Evolutionary conservation across 73 alveolate species (phyloP).

Genomic region (Loxodes magnus): DNA sequence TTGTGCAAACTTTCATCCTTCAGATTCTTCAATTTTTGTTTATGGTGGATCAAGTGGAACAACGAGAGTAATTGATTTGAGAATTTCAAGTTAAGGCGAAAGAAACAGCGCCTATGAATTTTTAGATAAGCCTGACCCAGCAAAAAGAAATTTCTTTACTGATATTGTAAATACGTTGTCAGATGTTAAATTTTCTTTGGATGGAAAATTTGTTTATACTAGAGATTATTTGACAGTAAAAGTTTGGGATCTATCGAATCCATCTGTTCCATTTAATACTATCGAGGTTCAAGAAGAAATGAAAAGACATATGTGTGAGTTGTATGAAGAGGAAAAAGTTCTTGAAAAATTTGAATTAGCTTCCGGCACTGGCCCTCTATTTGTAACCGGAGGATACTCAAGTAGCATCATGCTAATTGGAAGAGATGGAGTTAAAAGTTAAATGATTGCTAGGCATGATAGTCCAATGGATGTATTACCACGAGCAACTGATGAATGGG

Average conservation of each 20-base stretch:
- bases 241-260: slow-evolving; percentile 60
- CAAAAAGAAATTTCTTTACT: too few species aligned
- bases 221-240: slow-evolving; percentile 59
- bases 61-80: slow-evolving; percentile 50
- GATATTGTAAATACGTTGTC: slow-evolving; percentile 57
- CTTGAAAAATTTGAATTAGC: slow-evolving; percentile 70
- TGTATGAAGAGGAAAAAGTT: slow-evolving; percentile 53
- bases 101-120: slow-evolving; percentile 61
- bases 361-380: too few species aligned
- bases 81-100: slow-evolving; percentile 45
- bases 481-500: too few species aligned
- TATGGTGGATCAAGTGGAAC: slow-evolving; percentile 52
- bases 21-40: slow-evolving; percentile 31
- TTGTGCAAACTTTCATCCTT: slow-evolving; percentile 49
- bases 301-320: slow-evolving; percentile 55
- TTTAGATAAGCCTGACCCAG: too few species aligned
- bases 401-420: too few species aligned
- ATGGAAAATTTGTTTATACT: slow-evolving; percentile 38
- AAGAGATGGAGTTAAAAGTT: too few species aligned
- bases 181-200: slow-evolving; percentile 39
- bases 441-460: too few species aligned
- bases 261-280: slow-evolving; percentile 42
- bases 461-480: too few species aligned
- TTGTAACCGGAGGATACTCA: too few species aligned
- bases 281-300: slow-evolving; percentile 44